Evolutionary conservation across 306 rosid genomes (phyloP), one percentile per base, ranked within the genome.

Genomic region (Ochetophila trinervis): DNA sequence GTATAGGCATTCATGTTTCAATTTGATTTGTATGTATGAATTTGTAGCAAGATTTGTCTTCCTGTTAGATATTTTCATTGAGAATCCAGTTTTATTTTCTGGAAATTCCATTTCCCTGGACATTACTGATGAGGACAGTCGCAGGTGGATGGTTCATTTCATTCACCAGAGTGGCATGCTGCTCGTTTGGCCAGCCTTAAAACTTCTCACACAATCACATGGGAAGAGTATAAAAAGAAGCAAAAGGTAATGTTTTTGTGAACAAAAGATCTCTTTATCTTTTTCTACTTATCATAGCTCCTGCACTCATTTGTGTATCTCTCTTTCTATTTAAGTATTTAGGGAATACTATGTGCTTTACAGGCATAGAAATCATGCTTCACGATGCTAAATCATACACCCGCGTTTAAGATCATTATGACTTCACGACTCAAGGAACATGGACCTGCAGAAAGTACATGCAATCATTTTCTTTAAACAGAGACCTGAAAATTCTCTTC

Each of bases 131-230:
- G 96, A 88, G 99, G 91, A 79, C 85, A 65, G 84, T 90, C 88
- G 78, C 99, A 94, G 99, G 92, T 90, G 96, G 99, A 94, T 88
- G 99, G 99, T 90, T 94, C 99, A 83, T 94, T 94, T 88, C 99
- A 94, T 90, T 84, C 99, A 69, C 99, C 99, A 88, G 99, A 74
- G 76, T 94, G 99, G 99, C 99, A 94, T 88, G 99, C 97, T 69
- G 99, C 99, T 62, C 97, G 97, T 77, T 88, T 94, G 97, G 99
- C 99, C 53, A 94, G 97, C 88, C 96, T 94, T 53, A 90, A 90
- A 63, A 94, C 99, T 57, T 88, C 99, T 65, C 97, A 94, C 78
- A 94, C 99, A 2, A 68, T 94, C 24, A 94, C 99, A 52, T 94
- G 99, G 99, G 99, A 94, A 72, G 97, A 94, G 80, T 94, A 56